Percentiles rank a stretch among this genome's conserved stretches.
These are phyloP conservation scores for Botrytis deweyae DNA, from an alignment of 2,329 filamentous ascomycete species.

Conservation along the genomic window DNA sequence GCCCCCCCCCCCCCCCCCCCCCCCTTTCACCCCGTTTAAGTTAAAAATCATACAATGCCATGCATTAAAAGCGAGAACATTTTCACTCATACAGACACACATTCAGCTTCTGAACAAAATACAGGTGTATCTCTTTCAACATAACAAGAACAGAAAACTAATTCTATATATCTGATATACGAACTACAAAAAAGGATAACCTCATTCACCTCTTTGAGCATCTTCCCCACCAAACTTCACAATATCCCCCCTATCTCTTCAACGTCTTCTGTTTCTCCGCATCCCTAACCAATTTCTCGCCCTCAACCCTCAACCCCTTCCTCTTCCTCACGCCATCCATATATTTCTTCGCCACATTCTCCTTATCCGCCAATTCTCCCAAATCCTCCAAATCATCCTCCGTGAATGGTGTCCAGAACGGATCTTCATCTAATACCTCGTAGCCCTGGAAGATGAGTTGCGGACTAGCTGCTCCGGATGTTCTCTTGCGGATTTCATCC, in stretches of 20 bases:
- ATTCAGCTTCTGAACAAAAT: accelerated
- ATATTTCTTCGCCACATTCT: conserved; percentile 95
- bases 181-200: background rate
- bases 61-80: background rate
- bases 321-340: conserved; percentile 83
- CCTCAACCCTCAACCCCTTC: conserved; percentile 86
- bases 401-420: conserved; percentile 95
- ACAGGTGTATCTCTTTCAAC: background rate
- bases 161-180: background rate
- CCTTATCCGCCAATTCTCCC: conserved; percentile 86
- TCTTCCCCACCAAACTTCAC: background rate
- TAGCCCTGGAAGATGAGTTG: conserved; percentile 93
- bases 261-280: conserved; percentile 86
- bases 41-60: background rate
- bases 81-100: background rate
- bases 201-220: background rate
- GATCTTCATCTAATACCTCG: conserved; percentile 90
- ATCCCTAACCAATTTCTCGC: conserved; percentile 72
- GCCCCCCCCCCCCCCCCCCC: no score
- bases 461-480: conserved; percentile 83
- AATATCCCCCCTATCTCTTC: conserved; percentile 49
- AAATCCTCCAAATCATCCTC: conserved; percentile 96
- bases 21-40: background rate
- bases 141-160: background rate
- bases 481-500: conserved; percentile 94